phyloP scores from a whole-genome alignment of 768 basidiomycete genomes.

The Boletellus emodensis region DNA sequence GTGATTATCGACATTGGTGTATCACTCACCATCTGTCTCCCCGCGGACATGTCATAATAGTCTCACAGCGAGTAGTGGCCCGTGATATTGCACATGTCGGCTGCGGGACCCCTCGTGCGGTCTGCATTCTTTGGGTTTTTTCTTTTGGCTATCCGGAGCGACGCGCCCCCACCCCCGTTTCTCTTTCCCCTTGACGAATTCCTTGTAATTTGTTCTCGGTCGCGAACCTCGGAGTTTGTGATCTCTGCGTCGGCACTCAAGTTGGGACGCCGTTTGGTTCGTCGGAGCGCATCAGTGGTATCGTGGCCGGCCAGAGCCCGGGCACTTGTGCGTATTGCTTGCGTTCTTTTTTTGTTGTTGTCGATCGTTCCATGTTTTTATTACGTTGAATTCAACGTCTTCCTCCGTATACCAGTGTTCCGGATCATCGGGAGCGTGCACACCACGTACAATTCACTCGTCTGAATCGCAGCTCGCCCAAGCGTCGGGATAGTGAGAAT shows the following conservation, averaged over 20 bases:
- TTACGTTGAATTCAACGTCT: neutral
- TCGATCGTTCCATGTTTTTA: neutral
- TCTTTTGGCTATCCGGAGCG: no score
- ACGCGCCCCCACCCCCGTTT: no score
- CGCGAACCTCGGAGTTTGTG: no score
- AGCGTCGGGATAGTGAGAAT: neutral
- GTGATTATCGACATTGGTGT: no score
- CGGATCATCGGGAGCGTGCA: constrained; percentile 28
- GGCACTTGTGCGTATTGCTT: neutral
- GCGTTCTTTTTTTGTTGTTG: neutral
- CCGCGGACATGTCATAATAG: no score
- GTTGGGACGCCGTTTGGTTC: constrained; percentile 31
- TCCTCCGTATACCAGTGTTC: constrained; percentile 6
- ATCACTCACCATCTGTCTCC: no score
- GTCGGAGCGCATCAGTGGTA: constrained; percentile 29
- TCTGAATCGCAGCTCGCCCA: constrained; percentile 32
- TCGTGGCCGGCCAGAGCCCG: constrained; percentile 10
- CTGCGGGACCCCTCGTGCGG: no score
- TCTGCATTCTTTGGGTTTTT: no score
- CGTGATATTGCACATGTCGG: no score
- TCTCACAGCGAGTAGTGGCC: no score
- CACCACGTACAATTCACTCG: constrained; percentile 31
- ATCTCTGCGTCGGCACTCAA: constrained; percentile 29
- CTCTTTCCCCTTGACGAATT: no score
- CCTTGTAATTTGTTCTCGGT: no score